These are phyloP conservation scores for Metschnikowia reukaufii DNA, from an alignment of 805 yeast genomes.

Conservation along the genomic window DNA sequence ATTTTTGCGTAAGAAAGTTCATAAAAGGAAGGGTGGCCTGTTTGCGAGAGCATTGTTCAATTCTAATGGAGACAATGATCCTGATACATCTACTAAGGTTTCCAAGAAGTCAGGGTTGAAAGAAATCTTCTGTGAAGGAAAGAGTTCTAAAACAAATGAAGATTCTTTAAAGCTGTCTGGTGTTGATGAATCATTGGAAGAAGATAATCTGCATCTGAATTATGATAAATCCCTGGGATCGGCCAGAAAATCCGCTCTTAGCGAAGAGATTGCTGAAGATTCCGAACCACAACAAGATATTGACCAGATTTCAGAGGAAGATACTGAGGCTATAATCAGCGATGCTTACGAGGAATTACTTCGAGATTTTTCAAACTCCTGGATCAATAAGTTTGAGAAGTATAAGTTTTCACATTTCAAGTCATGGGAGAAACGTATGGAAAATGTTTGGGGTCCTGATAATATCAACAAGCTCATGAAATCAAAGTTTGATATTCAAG, in stretches of 20 bases:
- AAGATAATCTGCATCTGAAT: background rate
- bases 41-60: constrained; percentile 11
- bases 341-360: constrained; percentile 29
- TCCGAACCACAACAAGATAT: background rate
- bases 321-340: constrained; percentile 28
- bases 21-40: constrained; percentile 4
- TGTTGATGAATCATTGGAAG: background rate
- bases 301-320: constrained; percentile 18
- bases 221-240: background rate
- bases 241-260: background rate
- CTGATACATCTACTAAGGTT: background rate
- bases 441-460: constrained; percentile 37
- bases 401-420: constrained; percentile 26
- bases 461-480: constrained; percentile 28
- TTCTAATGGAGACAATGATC: background rate
- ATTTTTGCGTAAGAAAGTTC: background rate
- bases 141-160: too few relatives aligned
- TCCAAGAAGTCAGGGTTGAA: background rate
- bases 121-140: constrained; percentile 1
- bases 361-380: constrained; percentile 30
- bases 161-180: background rate
- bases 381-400: constrained; percentile 33
- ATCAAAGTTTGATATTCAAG: constrained; percentile 36
- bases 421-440: constrained; percentile 28
- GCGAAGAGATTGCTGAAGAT: background rate